Percentiles rank a stretch among this genome's conserved stretches.
phyloP scores from a whole-genome alignment of 208 protist genomes.

The Trypanosoma conorhini region DNA sequence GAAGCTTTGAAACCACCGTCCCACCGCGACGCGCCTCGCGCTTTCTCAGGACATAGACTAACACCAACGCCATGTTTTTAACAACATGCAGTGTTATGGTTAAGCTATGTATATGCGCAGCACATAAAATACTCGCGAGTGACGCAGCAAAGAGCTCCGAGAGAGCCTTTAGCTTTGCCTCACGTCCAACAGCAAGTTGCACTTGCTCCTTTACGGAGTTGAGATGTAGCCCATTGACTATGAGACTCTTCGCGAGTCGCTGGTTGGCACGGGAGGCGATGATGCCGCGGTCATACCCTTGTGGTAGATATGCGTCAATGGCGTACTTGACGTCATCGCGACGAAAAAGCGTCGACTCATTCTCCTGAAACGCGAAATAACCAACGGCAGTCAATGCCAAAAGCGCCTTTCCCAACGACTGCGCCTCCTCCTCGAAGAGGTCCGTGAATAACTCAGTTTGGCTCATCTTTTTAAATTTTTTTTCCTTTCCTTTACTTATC shows the following conservation, averaged over 20 bases:
- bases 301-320: constrained; percentile 64
- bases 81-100: constrained; percentile 57
- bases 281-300: constrained; percentile 76
- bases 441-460: constrained; percentile 15
- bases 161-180: constrained; percentile 48
- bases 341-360: constrained; percentile 24
- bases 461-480: background rate
- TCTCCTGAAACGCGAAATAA: constrained; percentile 37
- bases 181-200: constrained; percentile 37
- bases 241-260: constrained; percentile 43
- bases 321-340: constrained; percentile 57
- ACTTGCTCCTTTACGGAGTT: constrained; percentile 53
- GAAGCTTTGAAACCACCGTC: constrained; percentile 38
- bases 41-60: constrained; percentile 63
- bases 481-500: constrained; percentile 9
- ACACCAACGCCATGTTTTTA: constrained; percentile 70
- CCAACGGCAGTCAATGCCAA: constrained; percentile 36
- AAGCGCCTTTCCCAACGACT: constrained; percentile 40
- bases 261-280: constrained; percentile 58
- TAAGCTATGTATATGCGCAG: constrained; percentile 69
- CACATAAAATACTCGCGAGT: constrained; percentile 54
- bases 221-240: constrained; percentile 42
- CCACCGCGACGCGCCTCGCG: constrained; percentile 32
- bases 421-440: constrained; percentile 32
- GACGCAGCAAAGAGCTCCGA: constrained; percentile 44